Base-by-base conservation (phyloP, 2,329 filamentous ascomycete genomes). In the Botrytis fragariae region DNA sequence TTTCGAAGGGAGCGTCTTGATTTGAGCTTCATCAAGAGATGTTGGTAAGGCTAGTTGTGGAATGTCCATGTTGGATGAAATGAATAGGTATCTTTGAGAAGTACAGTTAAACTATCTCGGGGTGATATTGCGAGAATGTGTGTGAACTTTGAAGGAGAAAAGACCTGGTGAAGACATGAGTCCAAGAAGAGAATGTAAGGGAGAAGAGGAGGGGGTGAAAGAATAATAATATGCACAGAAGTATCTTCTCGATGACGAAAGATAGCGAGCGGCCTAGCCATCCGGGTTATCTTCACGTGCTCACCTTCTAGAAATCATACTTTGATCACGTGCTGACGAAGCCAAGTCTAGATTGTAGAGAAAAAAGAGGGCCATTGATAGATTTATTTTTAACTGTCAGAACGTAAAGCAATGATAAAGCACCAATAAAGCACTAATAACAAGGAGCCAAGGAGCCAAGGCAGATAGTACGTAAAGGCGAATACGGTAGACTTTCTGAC, bases 1-100 rank as follows among this genome's bases (percentile, higher is more conserved):
- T 48, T 87, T 84, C 1, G 86, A 81, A 7, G 92, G 92, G 3
- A 94, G 84, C 45, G 78, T 78, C 12, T 81, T 75, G 74, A 95
- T 87, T 76, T 82, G 84, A 71, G 82, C 84, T 51, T 85, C 81
- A 65, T 89, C 85, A 39, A 91, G 85, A 61, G 82, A 85, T 22
- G 71, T 63, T 76, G 77, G 75, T 20, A 78, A 59, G 20, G 48
- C 69, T 64, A 73, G 68, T 65, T 73, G 67, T 71, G 70, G 67
- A 54, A n/a, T 54, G 39, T 65, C 72, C 73, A 76, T 68, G 12
- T n/a, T 57, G 48, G 25, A 54, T 42, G 14, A 54, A 9, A 54
- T 42, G 14, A 54, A 9, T 42, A n/a, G n/a, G n/a, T 32, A 29
- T 12, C 12, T 35, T 16, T 25, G 60, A 62, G n/a, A n/a, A 39